Evolutionary conservation across 495 filamentous ascomycete species (phyloP), one percentile per base, ranked within the genome.

Genomic region (Trichocladium antarcticum): DNA sequence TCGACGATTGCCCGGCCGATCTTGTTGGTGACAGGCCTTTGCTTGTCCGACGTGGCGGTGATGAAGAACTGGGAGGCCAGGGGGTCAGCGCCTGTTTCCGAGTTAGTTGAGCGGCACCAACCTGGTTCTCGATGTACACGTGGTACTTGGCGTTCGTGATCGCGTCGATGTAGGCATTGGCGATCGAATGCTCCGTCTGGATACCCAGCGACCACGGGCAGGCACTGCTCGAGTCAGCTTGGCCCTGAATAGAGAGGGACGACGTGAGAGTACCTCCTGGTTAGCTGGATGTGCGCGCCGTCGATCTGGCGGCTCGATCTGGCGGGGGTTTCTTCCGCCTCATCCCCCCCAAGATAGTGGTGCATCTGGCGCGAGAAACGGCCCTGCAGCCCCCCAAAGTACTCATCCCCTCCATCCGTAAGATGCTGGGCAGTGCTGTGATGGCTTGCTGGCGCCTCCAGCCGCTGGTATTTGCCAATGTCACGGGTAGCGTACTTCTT

Each of bases 101-200:
- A 4, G 5, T 9, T 19, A 15, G 16, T 16, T 1, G 29, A 28
- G 3, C 10, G n/a, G 12, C 7, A 41, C 59, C 15, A 42, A 69
- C 69, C 63, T 96, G 89, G 57, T 96, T 96, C 68, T 96, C 89
- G 15, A 96, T 95, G 65, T 95, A 96, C 32, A 96, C 66, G 56
- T 86, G 95, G 62, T 95, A 85, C 62, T 83, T 64, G 36, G 84
- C 87, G 53, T 85, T 82, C 19, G 71, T 74, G 60, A 97, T 95
- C 28, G 84, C 75, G 42, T 86, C 77, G 32, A 84, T 82, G 53
- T 97, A 97, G 0, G 90, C 89, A 58, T 94, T 87, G 16, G 79
- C 78, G 56, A 97, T 88, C 0, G 89, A 95, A 64, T 94, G 89
- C 68, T 93, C 81, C 0, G 80, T 74, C 5, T 70, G 66, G 28